These are phyloP conservation scores for Suhomyces yuchorum DNA, from an alignment of 1,139 yeast species.

Conservation along the genomic window DNA sequence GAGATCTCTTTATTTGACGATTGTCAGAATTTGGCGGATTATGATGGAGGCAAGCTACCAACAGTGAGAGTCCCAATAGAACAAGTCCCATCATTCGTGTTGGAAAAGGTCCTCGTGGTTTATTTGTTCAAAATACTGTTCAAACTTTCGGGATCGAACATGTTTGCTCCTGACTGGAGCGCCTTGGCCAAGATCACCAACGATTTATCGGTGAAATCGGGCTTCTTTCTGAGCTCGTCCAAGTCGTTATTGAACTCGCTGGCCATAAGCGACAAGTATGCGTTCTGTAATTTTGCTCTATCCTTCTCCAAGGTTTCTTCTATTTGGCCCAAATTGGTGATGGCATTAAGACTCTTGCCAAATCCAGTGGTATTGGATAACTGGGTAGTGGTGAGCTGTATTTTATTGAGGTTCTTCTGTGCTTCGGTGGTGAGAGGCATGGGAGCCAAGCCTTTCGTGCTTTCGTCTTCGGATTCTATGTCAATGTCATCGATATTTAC, in stretches of 20 bases:
- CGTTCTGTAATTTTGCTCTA: conserved; percentile 48
- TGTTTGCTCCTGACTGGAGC: conserved; percentile 64
- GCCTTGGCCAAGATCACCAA: conserved; percentile 64
- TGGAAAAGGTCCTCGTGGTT: too few relatives aligned
- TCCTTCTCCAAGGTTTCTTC: conserved; percentile 29
- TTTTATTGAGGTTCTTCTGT: conserved; percentile 27
- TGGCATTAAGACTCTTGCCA: conserved; percentile 19
- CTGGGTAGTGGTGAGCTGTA: conserved; percentile 31
- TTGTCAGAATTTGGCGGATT: too few relatives aligned
- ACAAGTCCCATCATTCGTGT: too few relatives aligned
- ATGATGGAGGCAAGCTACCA: too few relatives aligned
- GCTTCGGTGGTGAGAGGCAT: conserved; percentile 26
- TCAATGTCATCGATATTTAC: conserved; percentile 40
- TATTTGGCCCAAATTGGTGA: conserved; percentile 27
- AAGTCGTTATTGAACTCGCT: conserved; percentile 63
- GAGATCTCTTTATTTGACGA: too few relatives aligned
- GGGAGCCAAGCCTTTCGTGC: conserved; percentile 16
- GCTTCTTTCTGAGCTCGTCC: conserved; percentile 61
- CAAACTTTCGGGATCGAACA: conserved; percentile 65
- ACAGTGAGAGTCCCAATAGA: too few relatives aligned
- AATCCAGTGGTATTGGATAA: conserved; percentile 22
- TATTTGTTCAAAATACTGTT: conserved; percentile 35
- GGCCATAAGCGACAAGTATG: conserved; percentile 60
- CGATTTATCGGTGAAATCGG: conserved; percentile 63
- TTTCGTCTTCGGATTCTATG: conserved; percentile 44